These are phyloP conservation scores for Euphorbia peplus DNA, from an alignment of 345 rosid species.

Conservation along the genomic window DNA sequence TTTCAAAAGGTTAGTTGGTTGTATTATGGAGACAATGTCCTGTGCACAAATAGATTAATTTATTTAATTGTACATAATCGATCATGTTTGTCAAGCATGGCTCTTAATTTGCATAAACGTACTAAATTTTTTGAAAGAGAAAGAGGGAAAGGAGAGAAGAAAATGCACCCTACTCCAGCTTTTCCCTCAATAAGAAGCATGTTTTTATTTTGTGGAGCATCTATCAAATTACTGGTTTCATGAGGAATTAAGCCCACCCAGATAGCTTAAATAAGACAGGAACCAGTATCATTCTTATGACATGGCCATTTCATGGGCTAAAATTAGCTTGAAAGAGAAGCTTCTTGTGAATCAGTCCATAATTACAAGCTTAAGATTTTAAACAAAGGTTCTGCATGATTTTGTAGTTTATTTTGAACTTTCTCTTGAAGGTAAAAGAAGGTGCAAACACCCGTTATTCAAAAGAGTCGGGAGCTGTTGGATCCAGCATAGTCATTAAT, in stretches of 20 bases:
- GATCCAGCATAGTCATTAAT: constrained; percentile 3
- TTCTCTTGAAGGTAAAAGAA: not conserved
- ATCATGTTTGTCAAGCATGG: not conserved
- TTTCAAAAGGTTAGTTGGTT: constrained; percentile 59
- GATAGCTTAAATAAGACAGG: not conserved
- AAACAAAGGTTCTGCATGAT: not conserved
- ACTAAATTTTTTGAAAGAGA: too few relatives aligned
- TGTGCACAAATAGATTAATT: not conserved
- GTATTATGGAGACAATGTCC: not conserved
- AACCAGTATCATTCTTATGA: not conserved
- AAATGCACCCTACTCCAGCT: not conserved
- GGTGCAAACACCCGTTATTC: not conserved
- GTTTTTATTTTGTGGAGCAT: not conserved
- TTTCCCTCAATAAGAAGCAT: not conserved
- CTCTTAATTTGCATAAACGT: not conserved
- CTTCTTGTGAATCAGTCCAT: not conserved
- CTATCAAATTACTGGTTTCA: not conserved
- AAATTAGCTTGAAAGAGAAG: not conserved
- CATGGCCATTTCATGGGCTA: not conserved
- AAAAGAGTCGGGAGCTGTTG: not conserved
- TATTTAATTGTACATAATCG: not conserved
- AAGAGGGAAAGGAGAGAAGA: not conserved
- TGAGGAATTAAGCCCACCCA: not conserved
- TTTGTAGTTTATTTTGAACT: not conserved
- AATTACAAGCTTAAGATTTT: not conserved